Evolutionary conservation across 768 basidiomycete genomes (phyloP).

Genomic region (Boletus sp.): DNA sequence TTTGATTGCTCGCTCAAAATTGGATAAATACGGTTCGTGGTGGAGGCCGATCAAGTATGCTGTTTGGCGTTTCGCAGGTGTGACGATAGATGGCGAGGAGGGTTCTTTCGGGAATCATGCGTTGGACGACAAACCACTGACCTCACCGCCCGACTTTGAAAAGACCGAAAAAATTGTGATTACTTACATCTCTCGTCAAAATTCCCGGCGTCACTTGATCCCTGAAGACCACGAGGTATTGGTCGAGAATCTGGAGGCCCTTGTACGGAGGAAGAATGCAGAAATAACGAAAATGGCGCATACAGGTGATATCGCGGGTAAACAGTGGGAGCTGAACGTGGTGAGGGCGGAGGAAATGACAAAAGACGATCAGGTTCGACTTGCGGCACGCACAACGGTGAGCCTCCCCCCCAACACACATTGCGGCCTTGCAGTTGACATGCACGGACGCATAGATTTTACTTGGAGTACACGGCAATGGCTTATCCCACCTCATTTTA

Average conservation of each 20-base stretch:
- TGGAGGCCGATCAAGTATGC: slow-evolving; percentile 73
- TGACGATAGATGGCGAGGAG: slow-evolving; percentile 33
- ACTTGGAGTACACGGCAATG: slow-evolving; percentile 76
- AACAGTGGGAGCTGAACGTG: slow-evolving; percentile 58
- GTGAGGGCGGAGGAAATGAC: slow-evolving; percentile 61
- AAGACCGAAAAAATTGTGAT: slow-evolving; percentile 55
- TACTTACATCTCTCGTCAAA: slow-evolving; percentile 72
- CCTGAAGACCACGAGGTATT: slow-evolving; percentile 53
- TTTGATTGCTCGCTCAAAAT: slow-evolving; percentile 40
- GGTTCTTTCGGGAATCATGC: slow-evolving; percentile 13
- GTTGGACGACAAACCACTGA: not conserved
- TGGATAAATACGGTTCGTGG: slow-evolving; percentile 49
- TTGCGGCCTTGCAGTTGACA: not conserved
- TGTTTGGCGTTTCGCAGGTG: slow-evolving; percentile 67
- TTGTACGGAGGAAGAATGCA: slow-evolving; percentile 40
- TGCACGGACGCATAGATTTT: slow-evolving; percentile 49
- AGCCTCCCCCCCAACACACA: slow-evolving; percentile 20
- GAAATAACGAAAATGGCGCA: slow-evolving; percentile 8
- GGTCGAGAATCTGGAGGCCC: slow-evolving; percentile 47
- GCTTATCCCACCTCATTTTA: slow-evolving; percentile 79
- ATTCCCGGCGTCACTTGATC: slow-evolving; percentile 47
- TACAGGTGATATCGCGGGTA: slow-evolving; percentile 2
- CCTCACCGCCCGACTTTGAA: slow-evolving; percentile 24
- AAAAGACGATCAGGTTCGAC: slow-evolving; percentile 70
- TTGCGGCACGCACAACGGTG: slow-evolving; percentile 69